Conservation (phyloP, 73 alveolate genomes). For the Paramecium tetraurelia region DNA sequence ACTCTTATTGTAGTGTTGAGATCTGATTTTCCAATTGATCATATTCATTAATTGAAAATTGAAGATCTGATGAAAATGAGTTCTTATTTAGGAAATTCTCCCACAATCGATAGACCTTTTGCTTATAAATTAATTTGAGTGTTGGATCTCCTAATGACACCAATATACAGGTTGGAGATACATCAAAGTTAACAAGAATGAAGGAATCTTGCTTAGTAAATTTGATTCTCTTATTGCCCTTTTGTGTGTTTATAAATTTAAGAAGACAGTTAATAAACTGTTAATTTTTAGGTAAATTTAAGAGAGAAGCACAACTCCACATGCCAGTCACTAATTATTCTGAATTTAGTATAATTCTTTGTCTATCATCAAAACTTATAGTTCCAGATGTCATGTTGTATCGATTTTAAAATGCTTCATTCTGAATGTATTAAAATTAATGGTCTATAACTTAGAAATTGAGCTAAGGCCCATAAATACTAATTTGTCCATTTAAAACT, state of each 20-base stretch:
- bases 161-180: neutral
- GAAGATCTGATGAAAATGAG: constrained; percentile 30
- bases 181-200: neutral
- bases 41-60: neutral
- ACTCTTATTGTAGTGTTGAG: neutral
- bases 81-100: constrained; percentile 32
- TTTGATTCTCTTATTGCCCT: neutral
- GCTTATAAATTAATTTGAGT: neutral
- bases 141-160: neutral
- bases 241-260: neutral
- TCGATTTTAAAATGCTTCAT: neutral
- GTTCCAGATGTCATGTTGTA: neutral
- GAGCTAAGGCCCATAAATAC: neutral
- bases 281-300: neutral
- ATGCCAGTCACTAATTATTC: neutral
- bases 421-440: neutral
- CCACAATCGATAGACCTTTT: constrained; percentile 13
- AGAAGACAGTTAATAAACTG: constrained; percentile 1
- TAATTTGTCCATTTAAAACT: neutral
- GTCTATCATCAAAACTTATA: constrained; percentile 21
- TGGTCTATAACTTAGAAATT: neutral
- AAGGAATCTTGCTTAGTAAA: constrained; percentile 9
- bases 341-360: constrained; percentile 3
- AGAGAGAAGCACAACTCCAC: neutral
- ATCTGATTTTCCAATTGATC: neutral